A percentile compares a stretch with the other conserved stretches of the same genome.
phyloP scores from a whole-genome alignment of 2,329 filamentous ascomycete genomes.

The Chalaropsis thielavioides region DNA sequence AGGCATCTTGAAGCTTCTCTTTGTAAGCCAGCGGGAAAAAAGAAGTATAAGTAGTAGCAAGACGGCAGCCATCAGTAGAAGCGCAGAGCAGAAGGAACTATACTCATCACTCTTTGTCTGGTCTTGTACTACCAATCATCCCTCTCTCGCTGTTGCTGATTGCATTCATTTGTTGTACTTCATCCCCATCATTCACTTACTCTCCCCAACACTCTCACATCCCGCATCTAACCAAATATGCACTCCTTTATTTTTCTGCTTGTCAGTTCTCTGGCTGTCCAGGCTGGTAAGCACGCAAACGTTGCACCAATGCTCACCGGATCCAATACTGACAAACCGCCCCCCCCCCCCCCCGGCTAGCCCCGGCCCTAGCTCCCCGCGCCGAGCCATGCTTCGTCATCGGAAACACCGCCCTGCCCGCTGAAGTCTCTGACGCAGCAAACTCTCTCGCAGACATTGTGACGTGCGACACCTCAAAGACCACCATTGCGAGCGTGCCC shows the following conservation, averaged over 20 bases:
- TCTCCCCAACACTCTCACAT: neutral
- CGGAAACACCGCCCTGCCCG: constrained; percentile 35
- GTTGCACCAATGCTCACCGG: neutral
- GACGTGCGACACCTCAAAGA: constrained; percentile 35
- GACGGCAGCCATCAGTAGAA: neutral
- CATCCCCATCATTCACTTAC: neutral
- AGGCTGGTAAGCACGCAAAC: constrained; percentile 10
- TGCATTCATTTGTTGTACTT: constrained; percentile 5
- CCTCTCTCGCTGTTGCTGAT: neutral
- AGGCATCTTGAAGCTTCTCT: neutral
- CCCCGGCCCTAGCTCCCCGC: constrained; percentile 20
- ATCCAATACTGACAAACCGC: neutral
- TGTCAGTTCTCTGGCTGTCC: constrained; percentile 8
- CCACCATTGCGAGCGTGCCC: constrained; percentile 39
- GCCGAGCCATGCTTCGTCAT: constrained; percentile 39
- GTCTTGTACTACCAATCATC: neutral
- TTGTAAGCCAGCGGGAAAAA: neutral
- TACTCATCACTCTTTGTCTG: neutral
- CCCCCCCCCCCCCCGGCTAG: neutral
- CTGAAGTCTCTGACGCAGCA: constrained; percentile 33
- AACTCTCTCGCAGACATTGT: constrained; percentile 29
- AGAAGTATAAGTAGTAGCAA: neutral
- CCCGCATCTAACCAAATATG: neutral
- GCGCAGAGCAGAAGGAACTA: neutral
- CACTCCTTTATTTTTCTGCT: constrained; percentile 9